A percentile compares a stretch with the other conserved stretches of the same genome.
Conservation (phyloP, 495 filamentous ascomycete species). For the Patellaria atrata region DNA sequence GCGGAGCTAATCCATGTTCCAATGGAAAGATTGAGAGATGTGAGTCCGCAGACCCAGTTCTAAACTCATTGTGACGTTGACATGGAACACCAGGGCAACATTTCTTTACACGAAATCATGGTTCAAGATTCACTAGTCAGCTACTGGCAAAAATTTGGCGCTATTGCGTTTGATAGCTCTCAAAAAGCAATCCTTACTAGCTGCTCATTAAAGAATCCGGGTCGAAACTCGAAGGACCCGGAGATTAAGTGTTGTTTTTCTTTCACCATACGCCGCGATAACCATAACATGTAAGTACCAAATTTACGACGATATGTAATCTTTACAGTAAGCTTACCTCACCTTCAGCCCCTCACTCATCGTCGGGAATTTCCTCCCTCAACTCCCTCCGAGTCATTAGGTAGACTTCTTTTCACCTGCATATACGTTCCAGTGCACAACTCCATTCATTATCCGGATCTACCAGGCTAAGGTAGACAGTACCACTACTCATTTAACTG, state of each 20-base stretch:
- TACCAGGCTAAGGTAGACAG: no score
- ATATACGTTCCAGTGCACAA: no score
- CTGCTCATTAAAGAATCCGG: conserved; percentile 79
- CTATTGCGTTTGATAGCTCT: conserved; percentile 92
- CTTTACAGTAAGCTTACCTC: conserved; percentile 3
- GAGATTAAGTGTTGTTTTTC: conserved; percentile 92
- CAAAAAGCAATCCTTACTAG: conserved; percentile 95
- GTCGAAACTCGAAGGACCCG: conserved; percentile 51
- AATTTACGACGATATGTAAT: neutral
- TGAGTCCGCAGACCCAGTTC: conserved; percentile 43
- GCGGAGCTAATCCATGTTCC: conserved; percentile 89
- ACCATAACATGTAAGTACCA: conserved; percentile 78
- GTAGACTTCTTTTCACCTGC: no score
- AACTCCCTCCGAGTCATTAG: no score
- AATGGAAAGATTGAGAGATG: conserved; percentile 80
- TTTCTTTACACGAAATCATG: conserved; percentile 90
- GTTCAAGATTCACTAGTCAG: conserved; percentile 85
- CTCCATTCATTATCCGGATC: no score
- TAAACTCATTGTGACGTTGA: conserved; percentile 1
- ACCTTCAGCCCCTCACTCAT: conserved; percentile 69
- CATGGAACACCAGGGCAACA: conserved; percentile 55
- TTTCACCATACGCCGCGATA: conserved; percentile 86
- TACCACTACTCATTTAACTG: no score
- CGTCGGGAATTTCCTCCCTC: conserved; percentile 89
- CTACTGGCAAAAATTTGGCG: conserved; percentile 98